These are phyloP conservation scores for Sugiyamaella sp. DNA, from an alignment of 1,139 yeast species.

Conservation along the genomic window DNA sequence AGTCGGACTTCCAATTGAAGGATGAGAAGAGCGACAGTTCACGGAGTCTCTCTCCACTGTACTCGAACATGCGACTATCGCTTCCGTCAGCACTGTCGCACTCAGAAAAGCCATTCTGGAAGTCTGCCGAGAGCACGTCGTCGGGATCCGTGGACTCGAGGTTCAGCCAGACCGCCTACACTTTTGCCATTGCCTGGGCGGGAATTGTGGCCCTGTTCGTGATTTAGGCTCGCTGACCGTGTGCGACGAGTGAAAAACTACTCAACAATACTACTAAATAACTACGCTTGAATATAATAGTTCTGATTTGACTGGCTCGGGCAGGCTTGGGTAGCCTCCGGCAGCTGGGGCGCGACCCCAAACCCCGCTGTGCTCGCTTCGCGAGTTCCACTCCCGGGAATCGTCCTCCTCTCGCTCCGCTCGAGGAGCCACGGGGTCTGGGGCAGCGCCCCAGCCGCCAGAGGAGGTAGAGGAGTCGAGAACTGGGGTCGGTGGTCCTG, in stretches of 20 bases:
- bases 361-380: too few species aligned
- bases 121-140: not conserved
- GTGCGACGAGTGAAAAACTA: too few species aligned
- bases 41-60: not conserved
- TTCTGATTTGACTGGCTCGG: too few species aligned
- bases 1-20: not conserved
- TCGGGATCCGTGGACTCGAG: not conserved
- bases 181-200: not conserved
- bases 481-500: too few species aligned
- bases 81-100: not conserved
- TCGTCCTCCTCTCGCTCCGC: too few species aligned
- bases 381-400: too few species aligned
- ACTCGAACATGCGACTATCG: not conserved
- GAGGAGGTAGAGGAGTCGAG: too few species aligned
- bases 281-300: not conserved
- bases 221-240: not conserved
- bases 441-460: too few species aligned
- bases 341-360: too few species aligned
- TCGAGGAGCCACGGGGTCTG: too few species aligned
- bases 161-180: not conserved
- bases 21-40: not conserved
- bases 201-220: not conserved
- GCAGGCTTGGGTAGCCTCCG: too few species aligned
- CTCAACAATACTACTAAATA: not conserved
- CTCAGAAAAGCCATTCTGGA: slow-evolving; percentile 1